Base-by-base conservation (phyloP, 1,139 yeast species). In the Torulaspora globosa region DNA sequence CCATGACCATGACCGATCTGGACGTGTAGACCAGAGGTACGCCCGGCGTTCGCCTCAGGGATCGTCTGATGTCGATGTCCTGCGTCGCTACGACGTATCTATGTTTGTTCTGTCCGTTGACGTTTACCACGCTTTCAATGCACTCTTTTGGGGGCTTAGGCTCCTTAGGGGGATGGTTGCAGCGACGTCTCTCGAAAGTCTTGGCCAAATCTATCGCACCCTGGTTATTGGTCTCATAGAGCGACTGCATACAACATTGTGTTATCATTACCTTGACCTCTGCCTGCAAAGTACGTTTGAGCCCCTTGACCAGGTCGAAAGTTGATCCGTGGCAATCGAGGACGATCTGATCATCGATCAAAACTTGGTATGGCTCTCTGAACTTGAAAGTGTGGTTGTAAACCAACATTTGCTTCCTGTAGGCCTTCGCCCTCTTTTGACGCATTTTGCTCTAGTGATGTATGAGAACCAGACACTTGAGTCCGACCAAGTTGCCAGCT, bases 1-100 rank as follows among this genome's bases (percentile, higher is more conserved):
- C 99, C 94, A 92, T 82, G 36, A 92, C 82, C 92, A 92, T 86
- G 18, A 94, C 98, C 1, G 96, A 80, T 53, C 96, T 75, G 61
- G 85, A 84, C 78, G 92, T 80, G 65, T 85, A 89, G 7, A 90
- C 71, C 54, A 92, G 68, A 0, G 99, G 99, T 2, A 88, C 84
- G 9, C 96, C 98, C 0, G 98, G 95, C 12, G 89, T 73, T 28
- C 71, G 71, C 54, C 97, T 75, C 52, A 92, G 71, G 42, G 71
- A 70, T 48, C 78, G 76, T 54, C 98, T 75, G 46, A 90, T 72
- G 24, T 78, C 75, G 36, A 77, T 75, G 58, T 85, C 81, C 61
- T 90, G 97, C 0, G 94, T 77, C 0, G 95, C 97, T 11, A 92
- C 86, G 11, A 87, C 75, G 62, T 92, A 94, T 53, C 97, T 77